A percentile compares a stretch with the other conserved stretches of the same genome.
Evolutionary conservation across 1,139 yeast genomes (phyloP).

Genomic region (Debaryomyces psychrophilus): DNA sequence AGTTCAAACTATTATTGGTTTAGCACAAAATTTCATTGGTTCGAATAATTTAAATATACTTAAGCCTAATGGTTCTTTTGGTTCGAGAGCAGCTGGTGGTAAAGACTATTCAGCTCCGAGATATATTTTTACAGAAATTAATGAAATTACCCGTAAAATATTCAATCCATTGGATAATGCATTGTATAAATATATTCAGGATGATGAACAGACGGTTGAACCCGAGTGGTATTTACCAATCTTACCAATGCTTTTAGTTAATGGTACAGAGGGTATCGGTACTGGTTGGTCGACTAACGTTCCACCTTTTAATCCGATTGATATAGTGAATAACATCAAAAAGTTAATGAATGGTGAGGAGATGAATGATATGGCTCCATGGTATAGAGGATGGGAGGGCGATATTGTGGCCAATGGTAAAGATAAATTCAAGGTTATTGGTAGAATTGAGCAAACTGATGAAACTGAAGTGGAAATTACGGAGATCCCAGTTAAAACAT

Average conservation of each 20-base stretch:
- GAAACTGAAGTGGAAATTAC: constrained; percentile 83
- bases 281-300: constrained; percentile 98
- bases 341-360: constrained; percentile 76
- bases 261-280: constrained; percentile 98
- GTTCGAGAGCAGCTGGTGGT: constrained; percentile 97
- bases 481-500: constrained; percentile 88
- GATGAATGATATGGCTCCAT: constrained; percentile 77
- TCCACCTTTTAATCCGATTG: constrained; percentile 88
- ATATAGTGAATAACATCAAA: constrained; percentile 73
- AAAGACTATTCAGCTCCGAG: constrained; percentile 99
- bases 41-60: constrained; percentile 84
- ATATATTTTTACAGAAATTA: constrained; percentile 88
- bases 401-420: constrained; percentile 62
- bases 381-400: constrained; percentile 98
- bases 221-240: constrained; percentile 97
- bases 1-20: constrained; percentile 85
- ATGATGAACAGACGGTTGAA: constrained; percentile 92
- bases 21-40: constrained; percentile 96
- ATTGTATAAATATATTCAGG: constrained; percentile 77
- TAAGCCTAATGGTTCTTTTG: constrained; percentile 94
- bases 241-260: constrained; percentile 87
- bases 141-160: constrained; percentile 71
- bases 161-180: constrained; percentile 84
- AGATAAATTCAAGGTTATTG: constrained; percentile 75
- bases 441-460: constrained; percentile 80